phyloP scores from a whole-genome alignment of 1,284 basidiomycete species.

The Farysia itapuensis region DNA sequence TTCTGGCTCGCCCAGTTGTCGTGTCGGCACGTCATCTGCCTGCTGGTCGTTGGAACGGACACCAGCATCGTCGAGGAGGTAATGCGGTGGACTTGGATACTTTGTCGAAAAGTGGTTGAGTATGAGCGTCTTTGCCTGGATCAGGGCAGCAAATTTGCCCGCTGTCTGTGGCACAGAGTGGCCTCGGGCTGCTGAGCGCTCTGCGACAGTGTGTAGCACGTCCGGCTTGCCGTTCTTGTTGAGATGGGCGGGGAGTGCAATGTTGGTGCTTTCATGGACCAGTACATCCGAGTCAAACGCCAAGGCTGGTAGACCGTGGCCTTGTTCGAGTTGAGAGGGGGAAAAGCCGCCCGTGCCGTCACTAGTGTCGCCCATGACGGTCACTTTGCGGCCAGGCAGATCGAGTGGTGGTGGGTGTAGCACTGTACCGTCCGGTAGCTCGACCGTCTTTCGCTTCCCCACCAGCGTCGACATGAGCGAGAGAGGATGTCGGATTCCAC shows the following conservation, averaged over 20 bases:
- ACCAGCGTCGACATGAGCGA: slow-evolving; percentile 39
- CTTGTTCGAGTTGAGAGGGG: slow-evolving; percentile 5
- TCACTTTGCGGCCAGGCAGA: slow-evolving; percentile 50
- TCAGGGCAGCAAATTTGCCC: slow-evolving; percentile 46
- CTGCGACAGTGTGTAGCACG: slow-evolving; percentile 24
- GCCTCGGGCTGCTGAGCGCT: slow-evolving; percentile 37
- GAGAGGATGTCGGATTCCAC: slow-evolving; percentile 51
- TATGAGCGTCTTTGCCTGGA: slow-evolving; percentile 40
- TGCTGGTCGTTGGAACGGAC: slow-evolving; percentile 1
- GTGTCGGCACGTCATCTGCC: background rate
- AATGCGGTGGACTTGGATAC: slow-evolving; percentile 38
- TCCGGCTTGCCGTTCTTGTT: slow-evolving; percentile 30
- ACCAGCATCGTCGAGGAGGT: slow-evolving; percentile 17
- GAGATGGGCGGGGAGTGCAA: slow-evolving; percentile 38
- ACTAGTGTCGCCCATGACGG: slow-evolving; percentile 55
- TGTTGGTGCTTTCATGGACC: slow-evolving; percentile 58
- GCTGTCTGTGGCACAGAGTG: slow-evolving; percentile 55
- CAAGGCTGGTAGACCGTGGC: slow-evolving; percentile 9
- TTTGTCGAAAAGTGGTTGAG: slow-evolving; percentile 56
- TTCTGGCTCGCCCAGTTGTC: slow-evolving; percentile 26
- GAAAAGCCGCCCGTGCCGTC: slow-evolving; percentile 48
- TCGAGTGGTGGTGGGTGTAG: slow-evolving; percentile 47
- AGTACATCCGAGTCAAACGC: slow-evolving; percentile 46
- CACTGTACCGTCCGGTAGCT: slow-evolving; percentile 49
- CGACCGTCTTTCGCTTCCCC: slow-evolving; percentile 28